A percentile compares a stretch with the other conserved stretches of the same genome.
phyloP scores from a whole-genome alignment of 805 yeast species.

The Candida anglica region DNA sequence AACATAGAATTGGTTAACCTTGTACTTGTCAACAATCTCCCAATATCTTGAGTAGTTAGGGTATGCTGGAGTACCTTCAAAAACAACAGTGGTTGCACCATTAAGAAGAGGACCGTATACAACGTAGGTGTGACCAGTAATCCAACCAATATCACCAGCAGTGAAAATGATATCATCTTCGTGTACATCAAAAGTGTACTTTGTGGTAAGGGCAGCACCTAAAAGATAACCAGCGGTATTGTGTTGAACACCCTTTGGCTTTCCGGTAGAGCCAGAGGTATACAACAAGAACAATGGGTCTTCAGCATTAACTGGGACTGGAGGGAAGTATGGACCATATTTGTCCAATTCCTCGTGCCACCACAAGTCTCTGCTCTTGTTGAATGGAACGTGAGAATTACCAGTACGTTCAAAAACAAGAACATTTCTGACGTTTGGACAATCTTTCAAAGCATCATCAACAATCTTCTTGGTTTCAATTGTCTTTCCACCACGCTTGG shows the following conservation, averaged over 20 bases:
- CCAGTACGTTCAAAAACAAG: constrained; percentile 90
- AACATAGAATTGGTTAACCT: constrained; percentile 93
- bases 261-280: constrained; percentile 97
- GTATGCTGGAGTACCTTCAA: constrained; percentile 97
- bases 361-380: constrained; percentile 82
- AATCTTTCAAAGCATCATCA: constrained; percentile 81
- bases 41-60: constrained; percentile 95
- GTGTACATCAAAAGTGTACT: constrained; percentile 90
- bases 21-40: constrained; percentile 90
- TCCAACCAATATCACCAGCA: constrained; percentile 99
- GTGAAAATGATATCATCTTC: constrained; percentile 86
- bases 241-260: constrained; percentile 98
- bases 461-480: constrained; percentile 91
- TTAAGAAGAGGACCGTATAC: constrained; percentile 84
- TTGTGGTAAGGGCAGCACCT: constrained; percentile 89
- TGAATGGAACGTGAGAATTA: constrained; percentile 64
- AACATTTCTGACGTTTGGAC: constrained; percentile 77
- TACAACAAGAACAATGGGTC: constrained; percentile 94
- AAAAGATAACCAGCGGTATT: constrained; percentile 90
- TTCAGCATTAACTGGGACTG: constrained; percentile 82
- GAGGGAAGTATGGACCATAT: constrained; percentile 82
- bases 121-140: constrained; percentile 96
- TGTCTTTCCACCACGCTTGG: constrained; percentile 91
- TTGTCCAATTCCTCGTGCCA: constrained; percentile 89
- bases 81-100: constrained; percentile 90